Conservation (phyloP, 164 flowering plant species). For the Tinospora cordifolia region DNA sequence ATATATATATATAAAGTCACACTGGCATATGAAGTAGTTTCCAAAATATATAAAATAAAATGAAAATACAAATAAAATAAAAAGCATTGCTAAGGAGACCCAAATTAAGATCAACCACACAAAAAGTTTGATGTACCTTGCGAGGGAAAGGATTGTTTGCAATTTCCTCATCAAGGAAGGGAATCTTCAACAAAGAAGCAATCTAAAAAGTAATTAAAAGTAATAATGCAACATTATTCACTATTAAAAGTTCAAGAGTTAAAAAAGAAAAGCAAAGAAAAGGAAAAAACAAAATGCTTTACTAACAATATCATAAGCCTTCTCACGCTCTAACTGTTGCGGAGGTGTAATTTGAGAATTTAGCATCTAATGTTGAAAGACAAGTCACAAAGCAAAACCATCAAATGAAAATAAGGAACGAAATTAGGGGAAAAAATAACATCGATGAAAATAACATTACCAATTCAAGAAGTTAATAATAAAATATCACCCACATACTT, state of each 20-base stretch:
- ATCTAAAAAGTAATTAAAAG: conserved; percentile 36
- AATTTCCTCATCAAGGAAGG: conserved; percentile 77
- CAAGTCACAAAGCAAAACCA: conserved; percentile 7
- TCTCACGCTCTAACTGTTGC: conserved; percentile 84
- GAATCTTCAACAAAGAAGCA: conserved; percentile 84
- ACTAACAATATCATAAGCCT: conserved; percentile 79
- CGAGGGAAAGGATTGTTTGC: conserved; percentile 54
- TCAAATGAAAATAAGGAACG: neutral
- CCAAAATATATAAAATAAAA: too few species aligned
- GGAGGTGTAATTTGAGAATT: conserved; percentile 73
- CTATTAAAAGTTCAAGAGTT: neutral
- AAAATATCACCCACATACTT: conserved; percentile 36
- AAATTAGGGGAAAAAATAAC: neutral
- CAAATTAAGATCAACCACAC: neutral
- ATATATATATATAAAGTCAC: neutral
- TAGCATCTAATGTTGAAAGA: conserved; percentile 45
- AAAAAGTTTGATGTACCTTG: conserved; percentile 40
- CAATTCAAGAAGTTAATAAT: neutral
- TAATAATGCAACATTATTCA: neutral
- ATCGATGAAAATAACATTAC: neutral
- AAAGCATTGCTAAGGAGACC: neutral
- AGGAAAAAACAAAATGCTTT: conserved; percentile 1
- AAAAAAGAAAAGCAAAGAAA: neutral
- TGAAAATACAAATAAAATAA: neutral
- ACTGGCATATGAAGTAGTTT: too few species aligned